Evolutionary conservation across 495 filamentous ascomycete genomes (phyloP).

Genomic region (Pseudomonodictys pantanalensis): DNA sequence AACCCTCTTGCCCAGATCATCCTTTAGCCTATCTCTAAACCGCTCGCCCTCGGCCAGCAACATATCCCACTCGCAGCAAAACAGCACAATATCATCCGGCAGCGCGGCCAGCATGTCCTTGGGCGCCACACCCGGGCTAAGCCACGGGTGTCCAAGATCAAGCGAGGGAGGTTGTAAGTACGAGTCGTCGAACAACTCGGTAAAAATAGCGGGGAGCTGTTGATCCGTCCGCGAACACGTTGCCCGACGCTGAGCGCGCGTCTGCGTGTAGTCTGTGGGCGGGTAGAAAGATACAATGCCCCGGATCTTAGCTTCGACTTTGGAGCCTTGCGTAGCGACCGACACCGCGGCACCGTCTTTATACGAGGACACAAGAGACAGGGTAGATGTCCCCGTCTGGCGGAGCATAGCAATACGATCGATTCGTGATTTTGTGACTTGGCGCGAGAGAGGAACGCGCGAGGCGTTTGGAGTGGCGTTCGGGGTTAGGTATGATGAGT

Average conservation of each 20-base stretch:
- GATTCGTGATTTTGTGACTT: conserved; percentile 21
- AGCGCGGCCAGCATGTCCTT: conserved; percentile 52
- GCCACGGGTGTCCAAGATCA: conserved; percentile 55
- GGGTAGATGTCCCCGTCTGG: conserved; percentile 23
- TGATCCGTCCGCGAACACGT: conserved; percentile 64
- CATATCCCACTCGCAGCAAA: conserved; percentile 91
- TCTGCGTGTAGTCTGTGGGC: conserved; percentile 73
- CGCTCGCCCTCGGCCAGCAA: conserved; percentile 70
- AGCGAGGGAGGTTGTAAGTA: conserved; percentile 65
- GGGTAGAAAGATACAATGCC: conserved; percentile 80
- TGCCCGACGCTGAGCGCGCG: conserved; percentile 68
- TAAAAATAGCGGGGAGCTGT: conserved; percentile 69
- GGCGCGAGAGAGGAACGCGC: conserved; percentile 15
- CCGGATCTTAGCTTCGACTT: conserved; percentile 47
- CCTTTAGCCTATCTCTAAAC: conserved; percentile 60
- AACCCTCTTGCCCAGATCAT: conserved; percentile 62
- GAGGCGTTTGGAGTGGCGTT: conserved; percentile 19
- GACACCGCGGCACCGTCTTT: conserved; percentile 22
- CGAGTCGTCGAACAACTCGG: conserved; percentile 79
- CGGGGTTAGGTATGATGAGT: not conserved
- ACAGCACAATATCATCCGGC: conserved; percentile 66
- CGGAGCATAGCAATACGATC: conserved; percentile 29
- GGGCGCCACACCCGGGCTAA: conserved; percentile 61
- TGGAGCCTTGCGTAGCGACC: conserved; percentile 21
- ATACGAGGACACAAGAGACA: conserved; percentile 24